Evolutionary conservation across 164 flowering plant species (phyloP), one percentile per base, ranked within the genome.

Genomic region (Nymphaea thermarum): DNA sequence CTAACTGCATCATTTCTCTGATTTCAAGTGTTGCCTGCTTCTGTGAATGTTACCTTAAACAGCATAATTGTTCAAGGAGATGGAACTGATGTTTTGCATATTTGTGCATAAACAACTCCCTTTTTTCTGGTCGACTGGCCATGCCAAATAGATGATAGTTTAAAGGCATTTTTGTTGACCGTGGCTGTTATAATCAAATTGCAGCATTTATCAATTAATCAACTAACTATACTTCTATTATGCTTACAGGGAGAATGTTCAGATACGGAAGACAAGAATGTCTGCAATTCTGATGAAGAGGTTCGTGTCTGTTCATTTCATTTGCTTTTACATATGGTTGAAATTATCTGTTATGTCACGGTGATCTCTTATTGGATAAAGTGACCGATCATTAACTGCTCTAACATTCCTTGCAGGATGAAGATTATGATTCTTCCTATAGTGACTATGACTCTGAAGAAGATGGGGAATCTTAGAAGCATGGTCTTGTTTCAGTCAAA

Each of bases 191-290:
- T 25, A 25, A 25, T 25, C 36, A 25, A 25, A 25, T 25, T 25
- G 36, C 36, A 25, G 36, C 5, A 17, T 18, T 6, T 25, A 17
- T 66, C 14, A 16, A 36, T 42, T 12, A n/a, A 43, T 15, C 45
- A 16, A 25, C 8, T 47, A 10, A 55, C 15, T 18, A 57, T 11
- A 42, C 60, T 64, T 25, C 8, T 60, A 41, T 45, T 57, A 70
- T 59, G 60, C 78, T 15, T 25, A 36, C 74, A 89, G 96, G 87
- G 86, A 62, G 73, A 72, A 68, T 65, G 82, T 63, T 51, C 57
- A 76, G 76, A 80, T 73, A 63, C 42, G 62, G 79, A 71, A 70
- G 67, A 68, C 67, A 74, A 66, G 8, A 67, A 68, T 70, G 42
- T 60, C 25, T 71, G 73, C 74, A 72, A 66, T 61, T 60, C 76